phyloP scores from a whole-genome alignment of 495 filamentous ascomycete species.

The Xylaria grammica region DNA sequence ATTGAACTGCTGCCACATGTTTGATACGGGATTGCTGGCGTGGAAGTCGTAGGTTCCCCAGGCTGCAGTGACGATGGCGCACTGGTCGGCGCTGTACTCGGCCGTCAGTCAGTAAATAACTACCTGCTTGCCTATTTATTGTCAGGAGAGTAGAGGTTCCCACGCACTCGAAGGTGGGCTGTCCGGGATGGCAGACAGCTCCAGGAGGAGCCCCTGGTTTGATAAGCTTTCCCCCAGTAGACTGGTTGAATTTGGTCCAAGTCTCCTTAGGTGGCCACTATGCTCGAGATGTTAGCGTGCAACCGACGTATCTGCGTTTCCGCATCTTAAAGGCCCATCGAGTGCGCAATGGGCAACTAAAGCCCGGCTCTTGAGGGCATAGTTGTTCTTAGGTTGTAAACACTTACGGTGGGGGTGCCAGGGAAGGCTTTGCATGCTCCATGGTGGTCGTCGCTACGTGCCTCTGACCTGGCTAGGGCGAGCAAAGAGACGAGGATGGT shows the following conservation, averaged over 20 bases:
- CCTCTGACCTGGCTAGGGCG: constrained; percentile 11
- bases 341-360: neutral
- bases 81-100: constrained; percentile 39
- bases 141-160: neutral
- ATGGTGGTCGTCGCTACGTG: constrained; percentile 2
- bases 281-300: neutral
- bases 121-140: no score
- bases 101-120: neutral
- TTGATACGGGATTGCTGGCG: constrained; percentile 43
- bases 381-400: no score
- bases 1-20: constrained; percentile 47
- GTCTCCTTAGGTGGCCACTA: constrained; percentile 39
- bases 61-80: constrained; percentile 35
- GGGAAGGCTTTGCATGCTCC: constrained; percentile 41
- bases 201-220: constrained; percentile 56
- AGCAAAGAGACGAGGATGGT: constrained; percentile 9
- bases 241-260: constrained; percentile 42
- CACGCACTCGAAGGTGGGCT: constrained; percentile 28
- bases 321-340: neutral
- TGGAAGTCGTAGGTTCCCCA: constrained; percentile 47
- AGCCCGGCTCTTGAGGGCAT: no score
- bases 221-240: constrained; percentile 56
- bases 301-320: neutral
- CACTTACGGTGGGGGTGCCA: constrained; percentile 27
- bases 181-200: constrained; percentile 58